A percentile compares a stretch with the other conserved stretches of the same genome.
Conservation (phyloP, 108 stramenopile genomes). For the Stephanodiscus triporus region DNA sequence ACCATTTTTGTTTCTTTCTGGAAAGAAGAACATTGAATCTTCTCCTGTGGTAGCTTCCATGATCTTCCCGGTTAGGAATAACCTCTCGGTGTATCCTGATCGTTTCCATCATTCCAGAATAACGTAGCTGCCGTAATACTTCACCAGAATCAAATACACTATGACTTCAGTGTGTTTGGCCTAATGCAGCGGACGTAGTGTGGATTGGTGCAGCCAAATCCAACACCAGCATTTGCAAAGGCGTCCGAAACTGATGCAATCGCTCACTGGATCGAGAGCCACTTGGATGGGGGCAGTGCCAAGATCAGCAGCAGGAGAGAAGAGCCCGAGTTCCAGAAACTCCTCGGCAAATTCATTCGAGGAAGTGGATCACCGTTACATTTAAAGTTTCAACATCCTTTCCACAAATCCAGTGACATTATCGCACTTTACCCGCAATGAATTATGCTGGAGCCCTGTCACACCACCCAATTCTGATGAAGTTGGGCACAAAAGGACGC, state of each 20-base stretch:
- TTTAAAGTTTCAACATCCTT: constrained; percentile 90
- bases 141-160: constrained; percentile 77
- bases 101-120: constrained; percentile 99
- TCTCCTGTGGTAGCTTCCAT: constrained; percentile 84
- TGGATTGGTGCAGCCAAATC: constrained; percentile 83
- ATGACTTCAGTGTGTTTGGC: constrained; percentile 78
- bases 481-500: constrained; percentile 86
- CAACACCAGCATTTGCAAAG: constrained; percentile 77
- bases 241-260: constrained; percentile 87
- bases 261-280: constrained; percentile 82
- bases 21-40: constrained; percentile 80
- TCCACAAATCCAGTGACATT: constrained; percentile 89
- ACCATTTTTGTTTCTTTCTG: constrained; percentile 54
- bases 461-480: constrained; percentile 79
- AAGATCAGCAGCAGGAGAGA: constrained; percentile 21
- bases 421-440: constrained; percentile 96
- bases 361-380: constrained; percentile 77
- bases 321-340: constrained; percentile 50
- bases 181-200: constrained; percentile 95
- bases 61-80: constrained; percentile 89
- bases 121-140: constrained; percentile 90
- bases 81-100: constrained; percentile 95
- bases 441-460: constrained; percentile 76
- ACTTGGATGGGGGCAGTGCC: constrained; percentile 31
- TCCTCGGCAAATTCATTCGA: constrained; percentile 47